A percentile compares a stretch with the other conserved stretches of the same genome.
phyloP scores from a whole-genome alignment of 179 eudicot genomes.

The Camellia oleifera region DNA sequence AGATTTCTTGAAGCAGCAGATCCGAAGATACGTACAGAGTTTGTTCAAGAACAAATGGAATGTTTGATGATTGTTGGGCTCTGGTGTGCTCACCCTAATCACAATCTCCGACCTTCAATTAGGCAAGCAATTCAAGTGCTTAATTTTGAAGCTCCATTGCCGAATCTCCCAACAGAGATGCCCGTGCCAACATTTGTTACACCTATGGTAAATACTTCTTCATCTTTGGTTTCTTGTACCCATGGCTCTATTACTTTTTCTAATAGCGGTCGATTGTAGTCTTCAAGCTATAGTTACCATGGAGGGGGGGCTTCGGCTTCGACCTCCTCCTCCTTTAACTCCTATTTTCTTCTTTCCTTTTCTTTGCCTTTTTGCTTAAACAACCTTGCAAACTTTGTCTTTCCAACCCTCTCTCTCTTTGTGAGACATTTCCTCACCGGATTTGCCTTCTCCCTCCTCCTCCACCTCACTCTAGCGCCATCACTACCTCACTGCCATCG shows the following conservation, averaged over 20 bases:
- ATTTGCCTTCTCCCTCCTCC: too few relatives aligned
- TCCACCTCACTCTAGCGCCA: too few relatives aligned
- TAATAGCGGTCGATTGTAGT: not conserved
- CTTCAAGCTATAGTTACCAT: not conserved
- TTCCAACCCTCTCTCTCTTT: too few relatives aligned
- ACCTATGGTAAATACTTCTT: not conserved
- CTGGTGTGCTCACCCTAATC: slow-evolving; percentile 39
- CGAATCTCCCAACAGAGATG: slow-evolving; percentile 25
- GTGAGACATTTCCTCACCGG: too few relatives aligned
- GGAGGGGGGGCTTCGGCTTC: too few relatives aligned
- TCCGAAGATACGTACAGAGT: slow-evolving; percentile 15
- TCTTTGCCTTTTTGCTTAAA: too few relatives aligned
- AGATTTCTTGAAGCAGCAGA: slow-evolving; percentile 21
- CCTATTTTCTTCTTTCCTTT: too few relatives aligned
- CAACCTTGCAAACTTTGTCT: too few relatives aligned
- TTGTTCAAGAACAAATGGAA: slow-evolving; percentile 20
- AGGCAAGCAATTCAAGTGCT: slow-evolving; percentile 32
- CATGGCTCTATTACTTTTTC: not conserved
- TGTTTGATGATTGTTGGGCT: slow-evolving; percentile 31
- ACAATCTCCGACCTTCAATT: slow-evolving; percentile 27
- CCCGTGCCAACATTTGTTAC: slow-evolving; percentile 14
- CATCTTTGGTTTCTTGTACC: not conserved
- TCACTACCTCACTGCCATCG: too few relatives aligned
- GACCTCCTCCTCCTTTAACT: too few relatives aligned
- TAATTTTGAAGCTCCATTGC: slow-evolving; percentile 27